Evolutionary conservation across 192 early-diverging fungal genomes (phyloP), one percentile per base, ranked within the genome.

Genomic region (Cetraspora pellucida): DNA sequence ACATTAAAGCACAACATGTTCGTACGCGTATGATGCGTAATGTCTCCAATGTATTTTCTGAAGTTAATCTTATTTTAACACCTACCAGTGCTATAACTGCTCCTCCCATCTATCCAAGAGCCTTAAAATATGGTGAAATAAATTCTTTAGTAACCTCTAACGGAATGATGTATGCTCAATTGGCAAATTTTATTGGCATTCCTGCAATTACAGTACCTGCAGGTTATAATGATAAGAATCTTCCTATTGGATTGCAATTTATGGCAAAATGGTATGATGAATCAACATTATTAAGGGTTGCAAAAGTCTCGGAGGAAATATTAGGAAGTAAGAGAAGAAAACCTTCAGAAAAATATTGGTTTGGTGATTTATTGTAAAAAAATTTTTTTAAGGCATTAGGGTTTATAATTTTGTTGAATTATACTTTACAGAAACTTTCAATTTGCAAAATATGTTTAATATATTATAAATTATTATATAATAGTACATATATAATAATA

Each of bases 191-290:
- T 10, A 82, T 87, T 2, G 92, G 92, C 25, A 83, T 92, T 60
- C 92, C 92, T 13, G 90, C 84, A 10, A 82, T 91, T 21, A 81
- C 81, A 11, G 85, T 88, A 17, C 91, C 91, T 14, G 84, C 86
- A 37, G 92, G 92, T 0, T 90, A 86, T 54, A 71, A 84, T 25
- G 70, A 82, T 2, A 78, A 81, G 16, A 85, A 85, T 5, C 70
- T 92, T 14, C 92, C 92, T 10, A 82, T 92, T 57, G 90, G 88
- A 37, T 72, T 91, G 64, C 92, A 93, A 69, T 88, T 93, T 66
- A 88, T 89, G 82, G 82, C 84, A 7, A 82, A 86, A 63, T 93
- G 92, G 92, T 91, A 85, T 83, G 82, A 91, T 70, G 91, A 93
- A 77, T 88, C 82, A 52, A 46, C 85, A 19, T 78, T 93, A 6